Conservation (phyloP, 2,329 filamentous ascomycete species). For the Tolypocladium nubicola region DNA sequence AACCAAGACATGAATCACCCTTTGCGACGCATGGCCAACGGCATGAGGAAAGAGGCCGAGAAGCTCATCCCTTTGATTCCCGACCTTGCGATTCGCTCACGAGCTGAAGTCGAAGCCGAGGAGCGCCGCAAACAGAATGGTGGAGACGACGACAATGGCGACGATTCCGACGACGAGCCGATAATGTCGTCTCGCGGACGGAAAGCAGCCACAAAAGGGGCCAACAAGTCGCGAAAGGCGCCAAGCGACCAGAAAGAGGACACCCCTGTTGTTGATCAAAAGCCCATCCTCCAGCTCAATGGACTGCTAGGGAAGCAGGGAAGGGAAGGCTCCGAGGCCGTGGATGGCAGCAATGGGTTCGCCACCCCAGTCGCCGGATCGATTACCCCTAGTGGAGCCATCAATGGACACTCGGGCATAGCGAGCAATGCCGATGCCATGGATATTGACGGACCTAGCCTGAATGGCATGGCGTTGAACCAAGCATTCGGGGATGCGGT, state of each 20-base stretch:
- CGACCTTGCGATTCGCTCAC: slow-evolving; percentile 79
- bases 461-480: slow-evolving; percentile 53
- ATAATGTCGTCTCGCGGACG: slow-evolving; percentile 96
- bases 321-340: slow-evolving; percentile 64
- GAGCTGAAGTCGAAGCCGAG: slow-evolving; percentile 88
- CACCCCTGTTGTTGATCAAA: slow-evolving; percentile 66
- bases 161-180: slow-evolving; percentile 93
- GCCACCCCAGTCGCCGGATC: slow-evolving; percentile 67
- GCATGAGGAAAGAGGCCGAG: slow-evolving; percentile 96
- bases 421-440: slow-evolving; percentile 74
- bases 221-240: slow-evolving; percentile 67
- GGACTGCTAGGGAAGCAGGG: slow-evolving; percentile 47
- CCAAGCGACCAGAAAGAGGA: slow-evolving; percentile 65
- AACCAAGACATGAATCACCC: slow-evolving; percentile 85
- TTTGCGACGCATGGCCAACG: slow-evolving; percentile 82
- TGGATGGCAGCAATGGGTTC: slow-evolving; percentile 78
- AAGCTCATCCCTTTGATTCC: slow-evolving; percentile 93
- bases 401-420: slow-evolving; percentile 55
- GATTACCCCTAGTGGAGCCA: slow-evolving; percentile 57
- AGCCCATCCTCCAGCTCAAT: slow-evolving; percentile 59
- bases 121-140: slow-evolving; percentile 79
- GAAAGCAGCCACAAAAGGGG: slow-evolving; percentile 68
- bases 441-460: slow-evolving; percentile 71
- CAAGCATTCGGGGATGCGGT: slow-evolving; percentile 54
- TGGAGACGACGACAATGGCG: slow-evolving; percentile 68